These are phyloP conservation scores for Cryptococcus sp. DNA, from an alignment of 1,284 basidiomycete genomes.

Conservation along the genomic window DNA sequence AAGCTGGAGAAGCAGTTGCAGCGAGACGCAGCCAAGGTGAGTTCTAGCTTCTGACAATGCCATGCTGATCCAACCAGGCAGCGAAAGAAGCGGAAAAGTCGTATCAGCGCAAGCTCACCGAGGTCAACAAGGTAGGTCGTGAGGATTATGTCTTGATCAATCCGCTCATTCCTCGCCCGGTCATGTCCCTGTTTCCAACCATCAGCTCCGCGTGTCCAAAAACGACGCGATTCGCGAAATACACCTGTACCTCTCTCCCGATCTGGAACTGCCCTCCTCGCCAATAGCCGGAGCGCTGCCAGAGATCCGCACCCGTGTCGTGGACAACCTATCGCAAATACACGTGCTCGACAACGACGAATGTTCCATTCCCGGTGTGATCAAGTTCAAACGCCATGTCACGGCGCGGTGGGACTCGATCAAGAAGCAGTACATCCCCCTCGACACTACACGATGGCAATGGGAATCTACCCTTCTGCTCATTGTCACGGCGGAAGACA, in stretches of 20 bases:
- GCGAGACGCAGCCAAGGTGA: slow-evolving; percentile 40
- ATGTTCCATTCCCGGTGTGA: slow-evolving; percentile 34
- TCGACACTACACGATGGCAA: slow-evolving; percentile 36
- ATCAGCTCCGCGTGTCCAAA: slow-evolving; percentile 46
- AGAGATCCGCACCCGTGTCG: slow-evolving; percentile 38
- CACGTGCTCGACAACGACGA: slow-evolving; percentile 30
- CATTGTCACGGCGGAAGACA: slow-evolving; percentile 41
- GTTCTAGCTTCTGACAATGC: not conserved
- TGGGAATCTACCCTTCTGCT: slow-evolving; percentile 54
- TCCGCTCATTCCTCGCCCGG: not conserved
- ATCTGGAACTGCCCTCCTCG: slow-evolving; percentile 38
- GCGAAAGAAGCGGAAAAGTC: slow-evolving; percentile 46
- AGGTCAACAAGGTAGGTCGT: slow-evolving; percentile 39
- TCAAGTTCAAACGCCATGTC: slow-evolving; percentile 48
- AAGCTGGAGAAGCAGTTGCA: slow-evolving; percentile 34
- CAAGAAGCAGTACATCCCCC: slow-evolving; percentile 38
- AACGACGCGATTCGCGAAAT: slow-evolving; percentile 50
- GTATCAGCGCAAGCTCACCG: slow-evolving; percentile 39
- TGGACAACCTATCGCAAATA: slow-evolving; percentile 36
- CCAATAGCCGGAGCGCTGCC: slow-evolving; percentile 47
- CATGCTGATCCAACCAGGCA: slow-evolving; percentile 20
- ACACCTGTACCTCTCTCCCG: slow-evolving; percentile 46
- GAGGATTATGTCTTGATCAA: too few species aligned
- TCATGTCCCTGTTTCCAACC: not conserved
- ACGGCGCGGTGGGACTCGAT: slow-evolving; percentile 36